These are phyloP conservation scores for Diaporthe ilicicola DNA, from an alignment of 2,329 filamentous ascomycete species.

Conservation along the genomic window DNA sequence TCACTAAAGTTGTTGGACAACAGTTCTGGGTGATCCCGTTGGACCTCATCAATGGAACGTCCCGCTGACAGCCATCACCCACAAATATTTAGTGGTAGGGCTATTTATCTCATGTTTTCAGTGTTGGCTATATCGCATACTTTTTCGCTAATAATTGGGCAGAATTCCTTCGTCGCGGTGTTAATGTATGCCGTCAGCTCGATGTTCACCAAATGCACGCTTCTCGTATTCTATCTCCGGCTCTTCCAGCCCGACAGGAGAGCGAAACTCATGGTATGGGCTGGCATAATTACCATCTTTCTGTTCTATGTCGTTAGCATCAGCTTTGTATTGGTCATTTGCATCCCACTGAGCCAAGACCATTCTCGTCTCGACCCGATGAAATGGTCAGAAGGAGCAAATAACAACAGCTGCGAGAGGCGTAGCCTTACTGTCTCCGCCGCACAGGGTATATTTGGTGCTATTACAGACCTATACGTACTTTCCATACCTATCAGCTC, in stretches of 20 bases:
- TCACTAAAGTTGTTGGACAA: not conserved
- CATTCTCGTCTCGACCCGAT: not conserved
- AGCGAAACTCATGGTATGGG: not conserved
- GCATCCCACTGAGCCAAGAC: not conserved
- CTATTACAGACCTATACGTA: conserved; percentile 7
- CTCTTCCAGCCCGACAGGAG: not conserved
- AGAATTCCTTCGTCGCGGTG: not conserved
- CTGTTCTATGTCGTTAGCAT: conserved; percentile 8
- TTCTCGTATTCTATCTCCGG: conserved; percentile 16
- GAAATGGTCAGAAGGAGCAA: not conserved
- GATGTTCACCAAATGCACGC: conserved; percentile 16
- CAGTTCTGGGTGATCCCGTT: conserved; percentile 12
- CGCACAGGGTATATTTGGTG: not conserved
- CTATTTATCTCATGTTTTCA: not conserved
- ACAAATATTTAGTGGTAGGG: not conserved
- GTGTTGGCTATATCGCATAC: too few relatives aligned
- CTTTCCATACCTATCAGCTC: conserved; percentile 6
- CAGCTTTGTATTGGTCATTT: not conserved
- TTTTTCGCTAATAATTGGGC: not conserved
- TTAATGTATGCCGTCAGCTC: conserved; percentile 11
- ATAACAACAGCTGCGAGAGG: not conserved
- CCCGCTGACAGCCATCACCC: conserved; percentile 1
- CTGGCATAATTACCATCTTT: not conserved
- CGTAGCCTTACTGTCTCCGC: conserved; percentile 4
- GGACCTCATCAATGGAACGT: conserved; percentile 20